Evolutionary conservation across 371 early-diverging fungal genomes (phyloP).

Genomic region (Cladochytrium tenue): DNA sequence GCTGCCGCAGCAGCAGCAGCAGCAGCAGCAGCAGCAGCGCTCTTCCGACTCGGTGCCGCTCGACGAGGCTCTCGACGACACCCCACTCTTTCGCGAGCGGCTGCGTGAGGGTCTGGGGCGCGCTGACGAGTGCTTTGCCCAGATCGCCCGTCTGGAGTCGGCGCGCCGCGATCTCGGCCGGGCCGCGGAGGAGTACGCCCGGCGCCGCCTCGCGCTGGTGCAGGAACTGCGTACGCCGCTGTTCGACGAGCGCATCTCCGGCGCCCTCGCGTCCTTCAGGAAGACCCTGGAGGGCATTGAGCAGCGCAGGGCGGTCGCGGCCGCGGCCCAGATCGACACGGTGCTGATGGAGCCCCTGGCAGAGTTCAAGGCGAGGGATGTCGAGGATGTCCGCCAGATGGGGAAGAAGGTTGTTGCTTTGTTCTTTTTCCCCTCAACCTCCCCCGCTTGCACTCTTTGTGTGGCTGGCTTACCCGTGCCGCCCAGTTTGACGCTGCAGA

Average conservation of each 20-base stretch:
- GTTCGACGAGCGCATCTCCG: constrained; percentile 17
- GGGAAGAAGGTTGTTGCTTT: not conserved
- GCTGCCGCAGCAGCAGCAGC: not conserved
- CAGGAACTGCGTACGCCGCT: constrained; percentile 11
- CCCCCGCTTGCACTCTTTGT: not conserved
- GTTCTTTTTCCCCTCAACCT: not conserved
- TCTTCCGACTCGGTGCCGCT: constrained; percentile 3
- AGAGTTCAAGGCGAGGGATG: constrained; percentile 11
- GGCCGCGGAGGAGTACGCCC: not conserved
- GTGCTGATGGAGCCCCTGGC: constrained; percentile 14
- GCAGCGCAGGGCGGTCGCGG: not conserved
- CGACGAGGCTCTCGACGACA: constrained; percentile 18
- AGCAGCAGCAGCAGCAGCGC: no score
- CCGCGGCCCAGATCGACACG: constrained; percentile 6
- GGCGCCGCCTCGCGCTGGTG: constrained; percentile 3
- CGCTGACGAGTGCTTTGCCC: not conserved
- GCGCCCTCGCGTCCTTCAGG: constrained; percentile 9
- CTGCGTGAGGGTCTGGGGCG: constrained; percentile 13
- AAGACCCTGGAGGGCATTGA: constrained; percentile 4
- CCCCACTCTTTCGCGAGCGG: constrained; percentile 17
- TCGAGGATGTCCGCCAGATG: not conserved
- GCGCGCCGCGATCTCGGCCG: constrained; percentile 5
- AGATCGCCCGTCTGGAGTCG: not conserved
- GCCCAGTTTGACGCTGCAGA: constrained; percentile 15
- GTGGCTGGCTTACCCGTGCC: not conserved